These are phyloP conservation scores for Neofusicoccum kwambonambiense DNA, from an alignment of 2,329 filamentous ascomycete species.

Conservation along the genomic window DNA sequence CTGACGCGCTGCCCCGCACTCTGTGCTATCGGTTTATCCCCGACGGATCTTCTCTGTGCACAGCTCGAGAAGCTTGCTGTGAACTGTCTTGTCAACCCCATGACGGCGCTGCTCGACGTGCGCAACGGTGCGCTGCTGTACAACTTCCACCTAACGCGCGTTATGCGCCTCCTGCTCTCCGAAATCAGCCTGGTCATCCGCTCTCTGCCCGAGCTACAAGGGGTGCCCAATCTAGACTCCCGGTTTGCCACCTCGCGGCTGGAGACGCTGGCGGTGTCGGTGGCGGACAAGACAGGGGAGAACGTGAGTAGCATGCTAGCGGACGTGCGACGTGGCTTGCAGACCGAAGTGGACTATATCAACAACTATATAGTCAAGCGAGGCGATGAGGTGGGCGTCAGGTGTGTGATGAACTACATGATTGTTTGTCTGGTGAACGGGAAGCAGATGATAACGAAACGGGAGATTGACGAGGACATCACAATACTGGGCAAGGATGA, in stretches of 20 bases:
- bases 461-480: slow-evolving; percentile 41
- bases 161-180: slow-evolving; percentile 68
- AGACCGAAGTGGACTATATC: slow-evolving; percentile 77
- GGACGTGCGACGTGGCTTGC: slow-evolving; percentile 59
- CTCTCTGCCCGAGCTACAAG: slow-evolving; percentile 69
- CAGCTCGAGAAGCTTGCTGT: slow-evolving; percentile 80
- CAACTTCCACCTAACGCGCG: slow-evolving; percentile 63
- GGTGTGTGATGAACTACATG: slow-evolving; percentile 70
- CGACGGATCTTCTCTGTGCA: slow-evolving; percentile 63
- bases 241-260: slow-evolving; percentile 62
- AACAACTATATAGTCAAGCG: slow-evolving; percentile 83
- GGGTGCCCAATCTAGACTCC: slow-evolving; percentile 57
- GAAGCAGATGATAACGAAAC: slow-evolving; percentile 54
- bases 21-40: slow-evolving; percentile 57
- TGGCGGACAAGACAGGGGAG: slow-evolving; percentile 55
- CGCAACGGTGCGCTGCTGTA: slow-evolving; percentile 69
- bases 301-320: slow-evolving; percentile 67
- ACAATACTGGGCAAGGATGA: slow-evolving; percentile 25
- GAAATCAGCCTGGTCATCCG: slow-evolving; percentile 74
- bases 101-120: slow-evolving; percentile 76
- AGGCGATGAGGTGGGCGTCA: slow-evolving; percentile 71
- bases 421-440: slow-evolving; percentile 71
- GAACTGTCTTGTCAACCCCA: slow-evolving; percentile 73
- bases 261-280: slow-evolving; percentile 57
- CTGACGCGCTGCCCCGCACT: slow-evolving; percentile 64